A percentile compares a stretch with the other conserved stretches of the same genome.
Conservation (phyloP, 805 yeast species). For the Saccharomycopsis guyanensis region DNA sequence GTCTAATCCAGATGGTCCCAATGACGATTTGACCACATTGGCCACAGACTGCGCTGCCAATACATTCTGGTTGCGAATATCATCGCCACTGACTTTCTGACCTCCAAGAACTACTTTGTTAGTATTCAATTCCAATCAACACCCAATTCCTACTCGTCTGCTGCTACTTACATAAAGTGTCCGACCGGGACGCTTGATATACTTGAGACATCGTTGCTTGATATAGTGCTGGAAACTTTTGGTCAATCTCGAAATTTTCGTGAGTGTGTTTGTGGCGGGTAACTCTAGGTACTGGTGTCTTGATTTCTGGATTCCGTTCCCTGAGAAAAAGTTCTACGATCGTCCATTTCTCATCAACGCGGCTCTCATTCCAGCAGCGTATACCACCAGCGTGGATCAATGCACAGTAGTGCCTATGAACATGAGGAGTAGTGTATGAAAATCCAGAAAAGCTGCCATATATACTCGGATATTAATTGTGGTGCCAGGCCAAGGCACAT, state of each 20-base stretch:
- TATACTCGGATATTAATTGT: too few species aligned
- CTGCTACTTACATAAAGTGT: constrained; percentile 67
- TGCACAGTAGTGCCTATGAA: too few species aligned
- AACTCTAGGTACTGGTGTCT: not conserved
- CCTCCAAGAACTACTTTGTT: constrained; percentile 72
- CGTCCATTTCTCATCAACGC: too few species aligned
- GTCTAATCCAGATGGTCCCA: constrained; percentile 98
- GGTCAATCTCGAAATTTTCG: not conserved
- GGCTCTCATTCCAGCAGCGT: too few species aligned
- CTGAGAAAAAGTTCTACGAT: too few species aligned
- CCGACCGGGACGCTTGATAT: constrained; percentile 79
- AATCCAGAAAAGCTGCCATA: too few species aligned
- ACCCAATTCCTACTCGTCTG: not conserved
- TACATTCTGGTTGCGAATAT: constrained; percentile 91
- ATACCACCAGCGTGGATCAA: too few species aligned
- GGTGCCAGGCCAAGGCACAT: too few species aligned
- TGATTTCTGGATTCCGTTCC: too few species aligned
- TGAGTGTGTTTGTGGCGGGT: not conserved
- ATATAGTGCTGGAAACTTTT: constrained; percentile 2
- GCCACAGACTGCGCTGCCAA: constrained; percentile 95
- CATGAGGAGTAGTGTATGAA: too few species aligned
- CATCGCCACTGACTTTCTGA: constrained; percentile 92
- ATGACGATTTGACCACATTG: constrained; percentile 82
- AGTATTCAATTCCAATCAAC: too few species aligned
- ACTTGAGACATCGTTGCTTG: constrained; percentile 42